Base-by-base conservation (phyloP, 2,329 filamentous ascomycete genomes). In the Alternaria postmessia region DNA sequence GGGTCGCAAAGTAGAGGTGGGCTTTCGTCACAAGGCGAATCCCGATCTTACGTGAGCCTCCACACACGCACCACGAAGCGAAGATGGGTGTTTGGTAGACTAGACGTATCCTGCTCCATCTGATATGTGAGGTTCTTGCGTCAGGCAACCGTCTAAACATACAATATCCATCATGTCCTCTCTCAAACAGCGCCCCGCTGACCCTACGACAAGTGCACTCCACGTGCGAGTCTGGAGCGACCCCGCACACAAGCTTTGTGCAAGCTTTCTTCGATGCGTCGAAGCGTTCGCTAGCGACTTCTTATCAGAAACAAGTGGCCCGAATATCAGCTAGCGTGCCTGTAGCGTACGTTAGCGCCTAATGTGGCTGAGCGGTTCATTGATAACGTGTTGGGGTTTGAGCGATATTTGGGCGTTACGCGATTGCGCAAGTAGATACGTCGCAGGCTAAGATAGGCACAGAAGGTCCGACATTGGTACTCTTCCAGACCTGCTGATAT, bases 341-440 rank as follows among this genome's bases (percentile, higher is more conserved):
- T 49, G 16, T 49, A 49, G 46, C 24, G 46, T 34, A 3, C 0
- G 30, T 34, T 49, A 49, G 46, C 18, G 46, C 30, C n/a, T 11
- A 49, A 24, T 12, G 28, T 49, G 46, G 28, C 22, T 47, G 44
- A 47, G 44, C 44, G 44, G 22, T 30, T 22, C 46, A 49, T 34
- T 49, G 28, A 36, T 49, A 49, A 14, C 46, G 28, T 49, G 46
- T 49, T 49, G 46, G 38, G 18, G n/a, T 49, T 48, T 49, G 46
- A 22, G 46, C 16, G 46, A 36, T 49, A 14, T 49, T 49, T 30
- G 46, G 46, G 18, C 30, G 30, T 32, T 39, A n/a, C n/a, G 38
- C 38, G 30, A 30, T 49, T 36, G 30, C 30, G 46, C 30, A 49
- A 36, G 46, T 36, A n/a, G 16, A 32, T 20, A 49, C 46, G 24